These are phyloP conservation scores for Colletotrichum orchidophilum DNA, from an alignment of 2,329 filamentous ascomycete species.

Conservation along the genomic window DNA sequence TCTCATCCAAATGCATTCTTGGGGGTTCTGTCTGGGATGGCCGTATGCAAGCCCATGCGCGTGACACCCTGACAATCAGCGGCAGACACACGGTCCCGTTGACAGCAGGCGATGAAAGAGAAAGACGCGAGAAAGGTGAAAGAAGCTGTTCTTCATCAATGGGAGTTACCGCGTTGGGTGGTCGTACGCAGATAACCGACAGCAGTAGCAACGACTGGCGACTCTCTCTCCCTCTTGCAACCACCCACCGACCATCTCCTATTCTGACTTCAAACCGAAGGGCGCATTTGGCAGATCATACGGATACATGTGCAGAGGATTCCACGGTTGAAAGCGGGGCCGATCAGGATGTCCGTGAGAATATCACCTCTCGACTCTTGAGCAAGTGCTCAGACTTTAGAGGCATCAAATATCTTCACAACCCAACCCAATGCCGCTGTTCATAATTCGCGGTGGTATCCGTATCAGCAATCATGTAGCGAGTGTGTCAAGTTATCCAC, in stretches of 20 bases:
- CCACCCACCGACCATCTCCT: not conserved
- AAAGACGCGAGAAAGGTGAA: not conserved
- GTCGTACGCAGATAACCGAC: not conserved
- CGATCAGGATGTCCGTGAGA: slow-evolving; percentile 15
- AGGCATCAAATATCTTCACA: not conserved
- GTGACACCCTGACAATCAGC: slow-evolving; percentile 23
- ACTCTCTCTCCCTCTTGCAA: not conserved
- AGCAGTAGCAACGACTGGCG: not conserved
- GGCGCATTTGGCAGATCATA: not conserved
- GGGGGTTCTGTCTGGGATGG: not conserved
- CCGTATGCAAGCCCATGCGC: slow-evolving; percentile 9
- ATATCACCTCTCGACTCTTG: slow-evolving; percentile 1
- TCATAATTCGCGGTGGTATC: slow-evolving; percentile 2
- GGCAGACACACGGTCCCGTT: slow-evolving; percentile 11
- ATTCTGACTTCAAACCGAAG: not conserved
- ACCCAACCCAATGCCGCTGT: not conserved
- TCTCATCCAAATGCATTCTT: slow-evolving; percentile 11
- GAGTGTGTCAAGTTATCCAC: slow-evolving; percentile 29
- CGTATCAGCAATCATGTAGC: slow-evolving; percentile 18
- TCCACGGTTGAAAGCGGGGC: slow-evolving; percentile 8
- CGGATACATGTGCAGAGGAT: not conserved
- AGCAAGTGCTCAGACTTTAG: not conserved
- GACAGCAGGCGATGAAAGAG: not conserved
- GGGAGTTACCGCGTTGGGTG: not conserved
- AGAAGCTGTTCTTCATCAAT: not conserved